Percentiles rank a stretch among this genome's conserved stretches.
Evolutionary conservation across 2,329 filamentous ascomycete species (phyloP).

Genomic region (Botrytis paeoniae): DNA sequence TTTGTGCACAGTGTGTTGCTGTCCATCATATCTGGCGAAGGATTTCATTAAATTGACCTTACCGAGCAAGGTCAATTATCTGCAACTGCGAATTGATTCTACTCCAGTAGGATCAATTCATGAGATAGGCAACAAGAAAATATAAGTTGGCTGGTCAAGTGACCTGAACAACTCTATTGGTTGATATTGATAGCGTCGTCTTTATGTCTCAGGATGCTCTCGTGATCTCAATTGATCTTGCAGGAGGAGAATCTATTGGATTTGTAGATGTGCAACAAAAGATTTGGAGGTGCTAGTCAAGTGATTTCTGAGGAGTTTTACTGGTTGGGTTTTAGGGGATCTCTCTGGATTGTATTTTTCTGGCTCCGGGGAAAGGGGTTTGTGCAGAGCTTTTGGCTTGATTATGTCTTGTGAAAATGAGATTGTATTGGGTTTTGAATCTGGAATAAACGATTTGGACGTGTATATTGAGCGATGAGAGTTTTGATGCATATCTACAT

Average conservation of each 20-base stretch:
- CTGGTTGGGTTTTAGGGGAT: neutral
- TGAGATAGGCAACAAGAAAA: slow-evolving; percentile 1
- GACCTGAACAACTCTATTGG: neutral
- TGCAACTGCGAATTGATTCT: neutral
- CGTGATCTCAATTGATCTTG: neutral
- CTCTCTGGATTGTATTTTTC: neutral
- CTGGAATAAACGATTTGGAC: neutral
- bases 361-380: neutral
- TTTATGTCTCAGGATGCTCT: neutral
- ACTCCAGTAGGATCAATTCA: neutral
- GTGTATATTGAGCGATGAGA: neutral
- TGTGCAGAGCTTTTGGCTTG: neutral
- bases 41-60: neutral
- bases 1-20: neutral
- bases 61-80: neutral
- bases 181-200: neutral
- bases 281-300: neutral
- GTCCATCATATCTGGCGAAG: neutral
- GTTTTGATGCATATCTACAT: neutral
- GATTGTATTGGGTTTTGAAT: neutral
- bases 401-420: neutral
- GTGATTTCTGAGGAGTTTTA: neutral
- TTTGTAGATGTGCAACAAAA: neutral
- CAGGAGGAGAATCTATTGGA: neutral
- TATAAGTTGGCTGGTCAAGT: neutral